phyloP scores from a whole-genome alignment of 2,329 filamentous ascomycete genomes.

The Lachnellula subtilissima region DNA sequence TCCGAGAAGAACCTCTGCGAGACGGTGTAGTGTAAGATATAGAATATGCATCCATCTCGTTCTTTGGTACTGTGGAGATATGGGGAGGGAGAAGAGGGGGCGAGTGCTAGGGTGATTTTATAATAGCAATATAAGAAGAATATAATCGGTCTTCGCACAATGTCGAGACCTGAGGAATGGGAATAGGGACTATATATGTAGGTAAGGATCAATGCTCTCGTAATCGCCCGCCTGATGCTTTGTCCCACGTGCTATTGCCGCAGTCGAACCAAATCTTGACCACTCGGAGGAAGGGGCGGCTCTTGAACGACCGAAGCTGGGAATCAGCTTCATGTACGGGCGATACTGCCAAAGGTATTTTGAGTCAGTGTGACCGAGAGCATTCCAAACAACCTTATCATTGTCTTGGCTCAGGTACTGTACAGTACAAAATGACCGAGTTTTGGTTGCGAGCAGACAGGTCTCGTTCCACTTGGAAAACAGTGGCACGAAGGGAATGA shows the following conservation, averaged over 20 bases:
- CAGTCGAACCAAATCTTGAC: background rate
- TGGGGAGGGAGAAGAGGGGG: background rate
- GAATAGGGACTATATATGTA: background rate
- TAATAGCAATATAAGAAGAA: background rate
- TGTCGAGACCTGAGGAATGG: background rate
- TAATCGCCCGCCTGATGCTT: background rate
- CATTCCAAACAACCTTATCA: background rate
- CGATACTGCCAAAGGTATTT: background rate
- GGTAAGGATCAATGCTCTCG: background rate
- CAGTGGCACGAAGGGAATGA: background rate
- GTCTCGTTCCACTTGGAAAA: background rate
- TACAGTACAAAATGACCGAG: too few species aligned
- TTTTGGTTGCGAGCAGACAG: too few species aligned
- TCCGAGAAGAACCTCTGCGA: conserved; percentile 17
- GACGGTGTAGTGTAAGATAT: conserved; percentile 23
- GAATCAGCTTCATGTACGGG: background rate
- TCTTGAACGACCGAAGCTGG: background rate
- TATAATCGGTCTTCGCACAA: too few species aligned
- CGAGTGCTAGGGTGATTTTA: background rate
- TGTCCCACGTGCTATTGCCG: background rate
- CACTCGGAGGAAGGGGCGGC: background rate
- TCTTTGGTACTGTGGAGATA: background rate
- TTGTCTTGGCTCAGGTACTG: background rate
- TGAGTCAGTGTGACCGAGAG: background rate
- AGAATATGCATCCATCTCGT: conserved; percentile 16